Evolutionary conservation across 208 protist genomes (phyloP), one percentile per base, ranked within the genome.

Genomic region (Kentomonas sorsogonicus): DNA sequence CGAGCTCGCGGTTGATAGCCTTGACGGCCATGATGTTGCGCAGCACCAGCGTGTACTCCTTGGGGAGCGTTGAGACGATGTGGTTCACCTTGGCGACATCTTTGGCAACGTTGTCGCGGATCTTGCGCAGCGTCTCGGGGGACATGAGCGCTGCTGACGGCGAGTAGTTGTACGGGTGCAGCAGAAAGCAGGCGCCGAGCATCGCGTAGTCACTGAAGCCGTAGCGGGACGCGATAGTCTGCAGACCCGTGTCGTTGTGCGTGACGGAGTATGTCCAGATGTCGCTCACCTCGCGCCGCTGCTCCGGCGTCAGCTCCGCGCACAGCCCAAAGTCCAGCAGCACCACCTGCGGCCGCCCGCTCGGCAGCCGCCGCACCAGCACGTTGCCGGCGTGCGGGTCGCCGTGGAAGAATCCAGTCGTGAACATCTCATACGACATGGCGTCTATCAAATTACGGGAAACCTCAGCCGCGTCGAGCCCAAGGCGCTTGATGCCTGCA

Each of bases 321-420:
- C 97, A 98, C 4, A 98, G 82, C 1, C 97, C 97, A 74, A 97
- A 97, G 68, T 98, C 97, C 0, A 98, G 77, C 16, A 98, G 57
- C 31, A 95, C 83, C 46, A 94, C 87, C 55, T 94, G 87, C 39
- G 79, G 66, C 51, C 64, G 41, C 33, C 77, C 76, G 41, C 79
- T 78, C 6, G 73, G 68, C 20, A 76, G 57, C 45, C 57, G 51
- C 25, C 83, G 83, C 38, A 97, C 86, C n/a, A 97, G 71, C 39
- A 98, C 65, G 66, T 98, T 98, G 34, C 94, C 94, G 3, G 93
- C 93, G 60, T 98, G 95, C 15, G 87, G 87, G 63, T 98, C 93
- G 26, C 74, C 91, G 65, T 99, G 96, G 23, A 98, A 80, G 72
- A 97, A 98, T 27, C 95, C 96, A 18, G 84, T 79, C 10, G 78